Percentiles rank a stretch among this genome's conserved stretches.
Evolutionary conservation across 2,329 filamentous ascomycete genomes (phyloP).

Genomic region (Ceratocystis diversiconidia): DNA sequence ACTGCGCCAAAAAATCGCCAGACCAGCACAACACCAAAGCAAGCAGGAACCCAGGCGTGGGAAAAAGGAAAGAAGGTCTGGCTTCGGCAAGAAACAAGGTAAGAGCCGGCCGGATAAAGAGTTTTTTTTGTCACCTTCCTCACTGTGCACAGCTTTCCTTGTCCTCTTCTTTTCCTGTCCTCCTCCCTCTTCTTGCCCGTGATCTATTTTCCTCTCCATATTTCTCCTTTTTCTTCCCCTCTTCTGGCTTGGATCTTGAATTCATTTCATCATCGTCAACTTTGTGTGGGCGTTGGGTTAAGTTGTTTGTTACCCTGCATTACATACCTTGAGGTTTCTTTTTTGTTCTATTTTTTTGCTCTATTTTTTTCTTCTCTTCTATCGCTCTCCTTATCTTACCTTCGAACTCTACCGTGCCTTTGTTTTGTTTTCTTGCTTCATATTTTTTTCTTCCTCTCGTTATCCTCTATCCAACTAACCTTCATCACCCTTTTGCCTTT

Average conservation of each 20-base stretch:
- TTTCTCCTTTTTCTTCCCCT: not conserved
- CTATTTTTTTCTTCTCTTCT: conserved; percentile 7
- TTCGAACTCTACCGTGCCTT: not conserved
- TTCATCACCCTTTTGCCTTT: too few relatives aligned
- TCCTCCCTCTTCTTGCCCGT: conserved; percentile 6
- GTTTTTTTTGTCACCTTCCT: not conserved
- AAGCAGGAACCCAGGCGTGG: not conserved
- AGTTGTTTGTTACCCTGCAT: conserved; percentile 15
- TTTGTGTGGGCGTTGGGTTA: conserved; percentile 7
- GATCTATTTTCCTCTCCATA: not conserved
- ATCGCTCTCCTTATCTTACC: not conserved
- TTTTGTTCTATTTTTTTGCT: not conserved
- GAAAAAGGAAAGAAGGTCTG: conserved; percentile 3
- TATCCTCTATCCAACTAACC: not conserved
- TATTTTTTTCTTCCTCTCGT: conserved; percentile 8
- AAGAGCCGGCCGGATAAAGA: not conserved
- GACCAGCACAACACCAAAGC: not conserved
- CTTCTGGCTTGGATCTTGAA: not conserved
- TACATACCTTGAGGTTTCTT: conserved; percentile 8
- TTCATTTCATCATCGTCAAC: conserved; percentile 7
- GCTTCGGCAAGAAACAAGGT: not conserved
- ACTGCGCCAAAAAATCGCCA: conserved; percentile 5
- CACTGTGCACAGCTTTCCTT: not conserved
- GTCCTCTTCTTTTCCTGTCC: not conserved
- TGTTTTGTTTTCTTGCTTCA: not conserved